Evolutionary conservation across 129 eudicot species (phyloP).

Genomic region (Calendula officinalis): DNA sequence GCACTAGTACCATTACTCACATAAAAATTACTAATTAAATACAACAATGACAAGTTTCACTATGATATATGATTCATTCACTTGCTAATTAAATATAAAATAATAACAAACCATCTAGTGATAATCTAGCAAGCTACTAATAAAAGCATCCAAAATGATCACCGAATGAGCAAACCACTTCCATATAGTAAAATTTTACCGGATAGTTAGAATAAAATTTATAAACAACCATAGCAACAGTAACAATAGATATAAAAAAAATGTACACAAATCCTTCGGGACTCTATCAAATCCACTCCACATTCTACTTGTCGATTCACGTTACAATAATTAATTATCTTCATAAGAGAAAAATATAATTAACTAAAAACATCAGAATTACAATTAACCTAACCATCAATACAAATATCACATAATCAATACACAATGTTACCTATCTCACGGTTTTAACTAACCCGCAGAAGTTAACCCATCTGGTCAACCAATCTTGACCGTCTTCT

Average conservation of each 20-base stretch:
- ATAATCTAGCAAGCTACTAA: too few relatives aligned
- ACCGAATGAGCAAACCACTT: too few relatives aligned
- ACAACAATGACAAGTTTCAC: too few relatives aligned
- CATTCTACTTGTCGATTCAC: background rate
- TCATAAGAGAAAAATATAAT: background rate
- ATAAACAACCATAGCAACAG: too few relatives aligned
- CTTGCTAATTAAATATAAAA: too few relatives aligned
- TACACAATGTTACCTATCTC: slow-evolving; percentile 20
- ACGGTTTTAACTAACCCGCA: slow-evolving; percentile 29
- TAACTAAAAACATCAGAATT: slow-evolving; percentile 7
- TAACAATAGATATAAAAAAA: background rate
- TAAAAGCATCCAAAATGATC: too few relatives aligned
- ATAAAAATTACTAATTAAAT: too few relatives aligned
- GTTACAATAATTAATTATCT: slow-evolving; percentile 18
- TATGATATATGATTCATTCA: too few relatives aligned
- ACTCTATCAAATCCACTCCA: background rate
- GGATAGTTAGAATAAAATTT: too few relatives aligned
- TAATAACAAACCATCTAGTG: too few relatives aligned
- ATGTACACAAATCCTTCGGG: slow-evolving; percentile 8
- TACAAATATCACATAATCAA: slow-evolving; percentile 25
- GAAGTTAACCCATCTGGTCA: slow-evolving; percentile 43
- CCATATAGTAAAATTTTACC: too few relatives aligned
- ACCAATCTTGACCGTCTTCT: slow-evolving; percentile 57
- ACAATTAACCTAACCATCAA: slow-evolving; percentile 31
- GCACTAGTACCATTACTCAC: too few relatives aligned